phyloP scores from a whole-genome alignment of 768 basidiomycete genomes.

The Naganishia antarctica region DNA sequence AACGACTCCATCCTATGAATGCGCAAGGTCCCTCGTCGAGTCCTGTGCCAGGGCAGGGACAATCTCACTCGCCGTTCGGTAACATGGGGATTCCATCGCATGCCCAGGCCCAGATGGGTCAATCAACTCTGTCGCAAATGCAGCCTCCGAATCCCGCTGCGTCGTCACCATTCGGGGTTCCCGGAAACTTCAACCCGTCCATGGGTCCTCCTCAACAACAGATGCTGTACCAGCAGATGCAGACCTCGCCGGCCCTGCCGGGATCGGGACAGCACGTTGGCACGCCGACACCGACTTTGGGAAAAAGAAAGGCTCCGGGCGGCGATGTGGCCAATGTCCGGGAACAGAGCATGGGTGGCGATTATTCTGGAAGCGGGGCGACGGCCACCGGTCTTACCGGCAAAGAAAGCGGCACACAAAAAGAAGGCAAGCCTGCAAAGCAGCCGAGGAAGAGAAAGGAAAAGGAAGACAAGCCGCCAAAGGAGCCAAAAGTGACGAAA shows the following conservation, averaged over 20 bases:
- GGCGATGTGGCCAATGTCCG: not conserved
- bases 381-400: no score
- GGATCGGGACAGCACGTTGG: no score
- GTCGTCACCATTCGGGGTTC: no score
- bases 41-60: not conserved
- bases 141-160: conserved; percentile 36
- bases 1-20: conserved; percentile 2
- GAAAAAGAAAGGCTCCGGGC: conserved; percentile 9
- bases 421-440: conserved; percentile 7
- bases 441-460: conserved; percentile 21
- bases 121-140: conserved; percentile 30
- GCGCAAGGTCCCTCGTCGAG: not conserved
- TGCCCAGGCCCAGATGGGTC: conserved; percentile 15
- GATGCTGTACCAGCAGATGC: conserved; percentile 23
- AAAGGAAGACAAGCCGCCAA: not conserved
- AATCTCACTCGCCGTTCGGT: not conserved
- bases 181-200: conserved; percentile 24
- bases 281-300: not conserved
- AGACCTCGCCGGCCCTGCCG: conserved; percentile 17
- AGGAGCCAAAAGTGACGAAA: conserved; percentile 3
- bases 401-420: not conserved
- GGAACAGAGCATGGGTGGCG: no score
- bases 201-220: conserved; percentile 14
- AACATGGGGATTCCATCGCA: not conserved
- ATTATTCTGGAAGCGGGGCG: no score